A percentile compares a stretch with the other conserved stretches of the same genome.
Conservation (phyloP, 176 grass and related monocot species). For the Oryza meridionalis region DNA sequence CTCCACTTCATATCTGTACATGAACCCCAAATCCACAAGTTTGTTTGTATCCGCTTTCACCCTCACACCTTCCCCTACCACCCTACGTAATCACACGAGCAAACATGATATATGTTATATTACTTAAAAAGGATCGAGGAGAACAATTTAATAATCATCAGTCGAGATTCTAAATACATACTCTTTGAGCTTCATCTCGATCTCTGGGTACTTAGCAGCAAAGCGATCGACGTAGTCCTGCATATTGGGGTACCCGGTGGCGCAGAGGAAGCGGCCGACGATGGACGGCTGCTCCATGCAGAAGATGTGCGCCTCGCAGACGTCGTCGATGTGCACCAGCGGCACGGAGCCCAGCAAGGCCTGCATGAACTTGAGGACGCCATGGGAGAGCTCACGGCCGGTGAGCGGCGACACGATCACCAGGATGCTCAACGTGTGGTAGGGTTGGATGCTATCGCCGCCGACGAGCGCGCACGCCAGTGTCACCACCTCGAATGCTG, state of each 20-base stretch:
- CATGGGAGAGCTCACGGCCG: slow-evolving; percentile 7
- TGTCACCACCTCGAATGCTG: neutral
- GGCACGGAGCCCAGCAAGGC: no score
- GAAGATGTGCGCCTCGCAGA: no score
- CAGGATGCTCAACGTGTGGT: neutral
- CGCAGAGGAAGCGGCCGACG: slow-evolving; percentile 42
- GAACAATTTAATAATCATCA: neutral
- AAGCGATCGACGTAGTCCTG: slow-evolving; percentile 25
- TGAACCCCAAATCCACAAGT: slow-evolving; percentile 53
- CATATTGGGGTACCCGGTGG: slow-evolving; percentile 19
- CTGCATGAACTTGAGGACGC: slow-evolving; percentile 37
- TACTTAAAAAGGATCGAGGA: no score
- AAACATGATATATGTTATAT: no score
- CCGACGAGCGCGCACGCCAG: slow-evolving; percentile 29
- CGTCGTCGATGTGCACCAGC: no score
- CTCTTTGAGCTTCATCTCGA: slow-evolving; percentile 37
- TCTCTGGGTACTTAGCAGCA: slow-evolving; percentile 25
- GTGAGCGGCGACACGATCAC: slow-evolving; percentile 46
- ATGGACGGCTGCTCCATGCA: no score
- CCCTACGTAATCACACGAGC: neutral
- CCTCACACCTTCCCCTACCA: slow-evolving; percentile 7
- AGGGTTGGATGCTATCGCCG: slow-evolving; percentile 25
- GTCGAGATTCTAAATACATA: neutral
- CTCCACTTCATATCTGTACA: slow-evolving; percentile 38
- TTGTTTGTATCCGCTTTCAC: slow-evolving; percentile 36